These are phyloP conservation scores for Heterobasidion annosum DNA, from an alignment of 1,284 basidiomycete genomes.

Conservation along the genomic window DNA sequence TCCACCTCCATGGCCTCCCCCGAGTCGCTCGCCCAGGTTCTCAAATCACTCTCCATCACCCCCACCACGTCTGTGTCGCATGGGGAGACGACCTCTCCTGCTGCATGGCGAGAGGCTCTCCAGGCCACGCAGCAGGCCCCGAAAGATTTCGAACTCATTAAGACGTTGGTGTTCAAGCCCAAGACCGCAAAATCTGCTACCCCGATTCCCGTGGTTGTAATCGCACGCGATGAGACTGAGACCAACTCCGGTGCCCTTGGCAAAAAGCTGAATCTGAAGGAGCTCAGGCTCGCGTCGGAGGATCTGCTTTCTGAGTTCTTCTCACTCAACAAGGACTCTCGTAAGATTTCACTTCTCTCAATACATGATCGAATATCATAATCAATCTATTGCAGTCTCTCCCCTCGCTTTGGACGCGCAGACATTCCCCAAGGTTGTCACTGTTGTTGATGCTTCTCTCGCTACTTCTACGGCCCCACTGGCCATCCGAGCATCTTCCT, in stretches of 20 bases:
- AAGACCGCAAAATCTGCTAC: slow-evolving; percentile 85
- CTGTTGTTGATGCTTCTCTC: slow-evolving; percentile 75
- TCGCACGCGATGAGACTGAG: slow-evolving; percentile 80
- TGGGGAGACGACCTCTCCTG: slow-evolving; percentile 48
- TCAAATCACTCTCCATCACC: slow-evolving; percentile 44
- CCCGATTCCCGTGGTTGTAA: slow-evolving; percentile 79
- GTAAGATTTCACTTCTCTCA: slow-evolving; percentile 32
- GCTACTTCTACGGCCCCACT: slow-evolving; percentile 52
- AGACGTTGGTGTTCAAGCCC: slow-evolving; percentile 85
- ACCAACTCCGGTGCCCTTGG: slow-evolving; percentile 70
- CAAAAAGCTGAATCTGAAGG: slow-evolving; percentile 83
- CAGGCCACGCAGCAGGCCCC: slow-evolving; percentile 39
- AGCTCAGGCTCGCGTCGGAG: slow-evolving; percentile 81
- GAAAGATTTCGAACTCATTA: slow-evolving; percentile 59
- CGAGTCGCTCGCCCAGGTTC: slow-evolving; percentile 23
- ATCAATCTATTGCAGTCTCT: slow-evolving; percentile 50
- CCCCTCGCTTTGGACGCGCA: slow-evolving; percentile 63
- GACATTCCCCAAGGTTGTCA: slow-evolving; percentile 70
- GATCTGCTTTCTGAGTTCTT: slow-evolving; percentile 87
- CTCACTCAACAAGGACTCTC: slow-evolving; percentile 76
- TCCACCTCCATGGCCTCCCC: slow-evolving; percentile 21
- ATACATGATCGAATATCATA: slow-evolving; percentile 1
- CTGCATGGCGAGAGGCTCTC: slow-evolving; percentile 61
- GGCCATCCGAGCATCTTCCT: slow-evolving; percentile 71
- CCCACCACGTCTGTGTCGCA: slow-evolving; percentile 46